Conservation (phyloP, 495 filamentous ascomycete genomes). For the Annulohypoxylon stygium region DNA sequence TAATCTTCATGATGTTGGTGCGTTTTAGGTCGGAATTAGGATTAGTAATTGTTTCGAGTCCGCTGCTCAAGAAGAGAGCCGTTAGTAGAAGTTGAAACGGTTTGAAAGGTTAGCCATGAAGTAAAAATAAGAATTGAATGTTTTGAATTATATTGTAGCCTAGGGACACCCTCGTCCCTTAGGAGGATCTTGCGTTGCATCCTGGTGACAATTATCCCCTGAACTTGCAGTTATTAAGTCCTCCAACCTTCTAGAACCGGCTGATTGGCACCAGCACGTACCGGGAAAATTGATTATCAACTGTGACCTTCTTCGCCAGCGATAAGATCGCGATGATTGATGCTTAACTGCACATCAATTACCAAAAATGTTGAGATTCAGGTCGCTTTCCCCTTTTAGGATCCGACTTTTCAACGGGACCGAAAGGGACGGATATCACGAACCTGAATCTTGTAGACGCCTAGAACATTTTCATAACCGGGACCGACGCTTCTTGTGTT, state of each 20-base stretch:
- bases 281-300: constrained; percentile 18
- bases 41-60: neutral
- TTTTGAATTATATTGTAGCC: too few species aligned
- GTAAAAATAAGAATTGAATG: too few species aligned
- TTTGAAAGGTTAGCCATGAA: too few species aligned
- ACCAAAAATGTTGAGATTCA: neutral
- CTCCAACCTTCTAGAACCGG: constrained; percentile 24
- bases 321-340: constrained; percentile 26
- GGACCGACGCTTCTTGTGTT: too few species aligned
- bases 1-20: constrained; percentile 19
- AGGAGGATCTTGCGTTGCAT: too few species aligned
- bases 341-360: constrained; percentile 18
- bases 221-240: constrained; percentile 13
- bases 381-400: neutral
- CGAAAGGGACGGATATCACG: neutral
- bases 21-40: neutral
- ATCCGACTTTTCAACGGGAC: neutral
- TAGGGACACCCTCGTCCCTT: too few species aligned
- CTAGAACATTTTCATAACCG: too few species aligned
- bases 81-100: too few species aligned
- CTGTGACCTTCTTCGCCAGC: constrained; percentile 22
- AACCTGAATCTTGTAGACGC: too few species aligned
- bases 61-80: too few species aligned
- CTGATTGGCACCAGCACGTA: constrained; percentile 25
- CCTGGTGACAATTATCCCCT: constrained; percentile 31